These are phyloP conservation scores for Fusarium tanahbumbuense DNA, from an alignment of 2,329 filamentous ascomycete genomes.

Conservation along the genomic window DNA sequence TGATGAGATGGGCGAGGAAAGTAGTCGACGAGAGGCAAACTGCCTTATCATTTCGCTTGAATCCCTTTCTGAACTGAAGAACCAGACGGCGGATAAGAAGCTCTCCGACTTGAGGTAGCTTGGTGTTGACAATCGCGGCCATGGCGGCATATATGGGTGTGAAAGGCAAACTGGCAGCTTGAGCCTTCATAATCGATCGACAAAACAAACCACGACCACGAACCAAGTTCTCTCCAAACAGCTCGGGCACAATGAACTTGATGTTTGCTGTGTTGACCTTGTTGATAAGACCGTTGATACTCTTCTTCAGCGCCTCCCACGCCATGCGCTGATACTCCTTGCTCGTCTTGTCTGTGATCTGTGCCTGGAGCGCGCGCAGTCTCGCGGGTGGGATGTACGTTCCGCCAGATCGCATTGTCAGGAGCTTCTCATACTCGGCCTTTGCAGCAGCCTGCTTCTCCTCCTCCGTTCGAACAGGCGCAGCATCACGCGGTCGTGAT, in stretches of 20 bases:
- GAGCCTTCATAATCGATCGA: conserved; percentile 97
- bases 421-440: conserved; percentile 91
- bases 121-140: conserved; percentile 97
- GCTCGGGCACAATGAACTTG: conserved; percentile 94
- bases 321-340: conserved; percentile 99
- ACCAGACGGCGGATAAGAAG: conserved; percentile 86
- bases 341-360: conserved; percentile 95
- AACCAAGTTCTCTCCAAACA: conserved; percentile 94
- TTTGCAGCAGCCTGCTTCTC: conserved; percentile 90
- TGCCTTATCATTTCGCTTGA: conserved; percentile 95
- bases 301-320: conserved; percentile 99
- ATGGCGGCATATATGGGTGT: conserved; percentile 97
- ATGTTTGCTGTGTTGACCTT: conserved; percentile 99
- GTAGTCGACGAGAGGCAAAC: conserved; percentile 94
- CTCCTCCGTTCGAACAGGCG: conserved; percentile 71
- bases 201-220: conserved; percentile 93
- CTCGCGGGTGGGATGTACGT: conserved; percentile 96
- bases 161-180: conserved; percentile 94
- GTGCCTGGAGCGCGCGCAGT: conserved; percentile 89
- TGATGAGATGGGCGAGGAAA: conserved; percentile 94
- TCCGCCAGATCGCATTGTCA: conserved; percentile 93
- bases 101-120: conserved; percentile 94
- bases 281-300: conserved; percentile 98
- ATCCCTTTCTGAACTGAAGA: conserved; percentile 93
- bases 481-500: conserved; percentile 51